Evolutionary conservation across 441 rosid genomes (phyloP).

Genomic region (Omphalea diandra): DNA sequence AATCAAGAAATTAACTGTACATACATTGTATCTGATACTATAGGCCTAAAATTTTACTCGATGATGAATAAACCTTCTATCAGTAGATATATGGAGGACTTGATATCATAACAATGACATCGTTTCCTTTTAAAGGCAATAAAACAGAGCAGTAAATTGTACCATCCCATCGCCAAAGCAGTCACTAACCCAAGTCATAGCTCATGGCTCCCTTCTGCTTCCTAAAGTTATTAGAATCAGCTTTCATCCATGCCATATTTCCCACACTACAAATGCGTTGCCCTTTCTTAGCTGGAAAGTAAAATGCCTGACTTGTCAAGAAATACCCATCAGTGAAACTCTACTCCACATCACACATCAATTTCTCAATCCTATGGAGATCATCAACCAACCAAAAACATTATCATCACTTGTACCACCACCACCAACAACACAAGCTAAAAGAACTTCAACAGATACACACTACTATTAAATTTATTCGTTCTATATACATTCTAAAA

Average conservation of each 20-base stretch:
- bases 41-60: slow-evolving; percentile 20
- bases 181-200: neutral
- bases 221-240: slow-evolving; percentile 14
- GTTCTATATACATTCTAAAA: slow-evolving; percentile 51
- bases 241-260: slow-evolving; percentile 25
- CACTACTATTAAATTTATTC: slow-evolving; percentile 44
- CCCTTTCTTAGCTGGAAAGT: slow-evolving; percentile 12
- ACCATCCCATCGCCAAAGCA: slow-evolving; percentile 17
- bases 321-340: slow-evolving; percentile 9
- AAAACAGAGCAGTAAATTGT: slow-evolving; percentile 14
- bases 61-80: slow-evolving; percentile 9
- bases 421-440: slow-evolving; percentile 24
- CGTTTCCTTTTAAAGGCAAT: slow-evolving; percentile 10
- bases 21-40: slow-evolving; percentile 30
- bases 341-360: slow-evolving; percentile 6
- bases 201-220: slow-evolving; percentile 21
- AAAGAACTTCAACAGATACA: slow-evolving; percentile 21
- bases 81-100: slow-evolving; percentile 10
- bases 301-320: slow-evolving; percentile 8
- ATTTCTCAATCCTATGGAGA: slow-evolving; percentile 22
- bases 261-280: slow-evolving; percentile 19
- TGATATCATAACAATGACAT: neutral
- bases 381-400: slow-evolving; percentile 33
- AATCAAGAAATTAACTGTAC: slow-evolving; percentile 30
- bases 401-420: slow-evolving; percentile 6